phyloP scores from a whole-genome alignment of 305 asterid species.

The Fraxinus xanthoxyloides region DNA sequence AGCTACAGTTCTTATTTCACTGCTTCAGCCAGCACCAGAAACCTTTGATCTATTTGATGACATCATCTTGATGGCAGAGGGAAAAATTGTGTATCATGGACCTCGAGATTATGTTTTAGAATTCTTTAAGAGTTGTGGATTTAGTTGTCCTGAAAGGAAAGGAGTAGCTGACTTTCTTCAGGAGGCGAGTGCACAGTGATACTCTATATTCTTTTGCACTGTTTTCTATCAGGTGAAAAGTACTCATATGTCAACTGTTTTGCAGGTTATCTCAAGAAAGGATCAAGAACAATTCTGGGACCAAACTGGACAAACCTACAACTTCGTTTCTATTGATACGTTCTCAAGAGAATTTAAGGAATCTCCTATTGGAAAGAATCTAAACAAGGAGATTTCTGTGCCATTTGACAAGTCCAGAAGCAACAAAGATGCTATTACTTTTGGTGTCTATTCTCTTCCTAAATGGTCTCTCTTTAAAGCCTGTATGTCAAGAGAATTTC shows the following conservation, averaged over 20 bases:
- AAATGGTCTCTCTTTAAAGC: slow-evolving; percentile 18
- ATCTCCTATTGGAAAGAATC: slow-evolving; percentile 11
- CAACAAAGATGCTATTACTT: neutral
- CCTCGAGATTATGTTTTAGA: slow-evolving; percentile 13
- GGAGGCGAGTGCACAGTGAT: neutral
- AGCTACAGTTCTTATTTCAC: slow-evolving; percentile 6
- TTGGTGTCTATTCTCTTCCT: slow-evolving; percentile 5
- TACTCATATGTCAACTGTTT: neutral
- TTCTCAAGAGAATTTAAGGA: slow-evolving; percentile 9
- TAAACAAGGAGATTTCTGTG: neutral
- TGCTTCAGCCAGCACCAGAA: slow-evolving; percentile 17
- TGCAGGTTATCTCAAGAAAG: slow-evolving; percentile 24
- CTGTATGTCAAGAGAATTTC: slow-evolving; percentile 20
- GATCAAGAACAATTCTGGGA: slow-evolving; percentile 27
- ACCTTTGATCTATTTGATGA: slow-evolving; percentile 23
- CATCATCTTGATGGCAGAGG: slow-evolving; percentile 19
- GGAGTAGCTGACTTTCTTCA: slow-evolving; percentile 5
- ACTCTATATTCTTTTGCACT: neutral
- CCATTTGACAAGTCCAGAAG: slow-evolving; percentile 2
- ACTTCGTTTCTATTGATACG: neutral
- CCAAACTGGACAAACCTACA: slow-evolving; percentile 2
- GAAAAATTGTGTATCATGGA: slow-evolving; percentile 21
- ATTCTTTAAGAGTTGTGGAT: slow-evolving; percentile 14
- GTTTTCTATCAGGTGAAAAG: neutral
- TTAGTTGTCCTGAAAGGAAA: slow-evolving; percentile 16